Conservation (phyloP, 1,284 basidiomycete genomes). For the Naganishia sp. region DNA sequence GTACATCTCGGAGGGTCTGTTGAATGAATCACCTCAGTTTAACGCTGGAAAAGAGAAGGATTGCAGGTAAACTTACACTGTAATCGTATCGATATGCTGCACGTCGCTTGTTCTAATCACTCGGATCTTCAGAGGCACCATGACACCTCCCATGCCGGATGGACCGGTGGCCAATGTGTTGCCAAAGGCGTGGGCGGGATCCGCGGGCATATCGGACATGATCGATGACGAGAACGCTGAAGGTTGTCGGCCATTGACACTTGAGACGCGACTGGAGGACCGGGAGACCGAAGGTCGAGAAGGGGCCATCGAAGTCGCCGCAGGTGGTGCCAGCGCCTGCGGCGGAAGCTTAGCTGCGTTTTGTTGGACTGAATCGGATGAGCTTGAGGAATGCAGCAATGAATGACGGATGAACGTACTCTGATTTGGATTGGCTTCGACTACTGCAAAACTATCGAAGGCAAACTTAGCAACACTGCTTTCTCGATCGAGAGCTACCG, state of each 20-base stretch:
- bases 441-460: slow-evolving; percentile 88
- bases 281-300: slow-evolving; percentile 13
- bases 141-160: slow-evolving; percentile 31
- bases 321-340: slow-evolving; percentile 2
- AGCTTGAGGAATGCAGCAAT: background rate
- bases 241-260: slow-evolving; percentile 12
- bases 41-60: background rate
- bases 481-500: slow-evolving; percentile 83
- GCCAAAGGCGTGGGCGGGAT: slow-evolving; percentile 13
- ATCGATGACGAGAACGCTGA: slow-evolving; percentile 2
- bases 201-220: slow-evolving; percentile 5
- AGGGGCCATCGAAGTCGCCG: background rate
- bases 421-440: slow-evolving; percentile 68
- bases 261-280: slow-evolving; percentile 20
- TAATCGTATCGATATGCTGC: slow-evolving; percentile 81
- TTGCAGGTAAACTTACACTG: slow-evolving; percentile 64
- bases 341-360: slow-evolving; percentile 4
- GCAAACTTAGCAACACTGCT: slow-evolving; percentile 85
- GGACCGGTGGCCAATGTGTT: slow-evolving; percentile 1
- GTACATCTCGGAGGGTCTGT: slow-evolving; percentile 89
- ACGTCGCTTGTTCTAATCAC: slow-evolving; percentile 77
- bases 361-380: slow-evolving; percentile 10
- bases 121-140: slow-evolving; percentile 72
- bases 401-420: slow-evolving; percentile 56
- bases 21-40: slow-evolving; percentile 6